Base-by-base conservation (phyloP, 2,329 filamentous ascomycete species). In the Neonectria ditissima region DNA sequence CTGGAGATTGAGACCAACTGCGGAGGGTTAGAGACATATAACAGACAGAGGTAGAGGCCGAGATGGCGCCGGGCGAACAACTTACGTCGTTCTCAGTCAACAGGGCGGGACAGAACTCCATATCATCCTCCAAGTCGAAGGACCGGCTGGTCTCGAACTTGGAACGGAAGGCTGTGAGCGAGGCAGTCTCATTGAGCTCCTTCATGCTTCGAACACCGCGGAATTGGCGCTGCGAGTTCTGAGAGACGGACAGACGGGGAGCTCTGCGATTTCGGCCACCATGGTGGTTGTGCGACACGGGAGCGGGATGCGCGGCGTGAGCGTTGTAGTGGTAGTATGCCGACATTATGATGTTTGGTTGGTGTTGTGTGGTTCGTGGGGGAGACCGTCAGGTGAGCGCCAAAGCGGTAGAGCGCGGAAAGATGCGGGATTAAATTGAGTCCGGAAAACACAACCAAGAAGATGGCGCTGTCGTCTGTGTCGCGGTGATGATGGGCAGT, bases 61-160 rank as follows among this genome's bases (percentile, higher is more conserved):
- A 39, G 37, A 41, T 47, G 57, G 53, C 62, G 65, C 68, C 56
- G 47, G 55, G 59, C 28, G 71, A 63, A 53, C 22, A 70, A 88
- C 87, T 87, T 89, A 97, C 94, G 89, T 97, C 94, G 80, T 88
- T 94, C 82, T 97, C 94, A 37, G 94, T 97, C 83, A 98, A 84
- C 72, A 98, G 87, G 78, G 91, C 90, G 67, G 95, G 95, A 81
- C 94, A 97, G 80, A 98, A 98, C 80, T 97, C 91, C 82, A 97
- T 87, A 78, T 98, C 95, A 78, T 98, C 95, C 76, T 97, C 95
- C 66, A 98, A 86, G 73, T 98, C 95, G 76, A 98, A 98, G 10
- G 94, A 97, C 63, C 94, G 89, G 63, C 92, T 93, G 68, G 93
- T 92, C 82, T 98, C 94, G 73, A 97, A 97, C 76, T 94, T 91